A percentile compares a stretch with the other conserved stretches of the same genome.
These are phyloP conservation scores for Picocystis sp. DNA, from an alignment of 163 green algal genomes.

Conservation along the genomic window DNA sequence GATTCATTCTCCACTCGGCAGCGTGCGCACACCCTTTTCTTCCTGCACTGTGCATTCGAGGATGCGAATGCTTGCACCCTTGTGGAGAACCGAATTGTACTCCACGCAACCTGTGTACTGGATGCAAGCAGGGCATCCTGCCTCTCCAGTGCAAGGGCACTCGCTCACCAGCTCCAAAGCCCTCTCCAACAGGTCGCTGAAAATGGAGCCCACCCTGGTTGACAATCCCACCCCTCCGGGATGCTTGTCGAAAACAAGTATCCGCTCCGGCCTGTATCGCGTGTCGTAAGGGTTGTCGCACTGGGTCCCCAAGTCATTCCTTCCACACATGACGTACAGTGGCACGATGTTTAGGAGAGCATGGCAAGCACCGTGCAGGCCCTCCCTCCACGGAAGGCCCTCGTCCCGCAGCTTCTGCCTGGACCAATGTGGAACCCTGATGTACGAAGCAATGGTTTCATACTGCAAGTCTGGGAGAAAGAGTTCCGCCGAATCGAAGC, in stretches of 20 bases:
- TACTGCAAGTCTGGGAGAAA: constrained; percentile 69
- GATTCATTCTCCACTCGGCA: too few relatives aligned
- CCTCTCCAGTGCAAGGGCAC: constrained; percentile 46
- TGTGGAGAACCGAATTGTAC: constrained; percentile 69
- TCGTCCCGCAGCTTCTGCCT: constrained; percentile 18
- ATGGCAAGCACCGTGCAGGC: constrained; percentile 70
- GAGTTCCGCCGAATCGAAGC: constrained; percentile 80
- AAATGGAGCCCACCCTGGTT: constrained; percentile 39
- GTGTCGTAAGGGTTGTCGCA: constrained; percentile 78
- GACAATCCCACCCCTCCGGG: constrained; percentile 64
- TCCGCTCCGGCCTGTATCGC: constrained; percentile 62
- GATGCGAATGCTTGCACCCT: constrained; percentile 16
- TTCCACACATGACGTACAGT: constrained; percentile 48
- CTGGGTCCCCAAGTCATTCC: constrained; percentile 29
- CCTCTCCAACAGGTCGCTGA: constrained; percentile 42
- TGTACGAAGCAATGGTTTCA: constrained; percentile 38
- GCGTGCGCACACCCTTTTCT: too few relatives aligned
- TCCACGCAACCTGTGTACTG: constrained; percentile 64
- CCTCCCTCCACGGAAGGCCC: constrained; percentile 41
- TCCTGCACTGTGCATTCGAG: too few relatives aligned
- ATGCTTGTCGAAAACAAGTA: constrained; percentile 85
- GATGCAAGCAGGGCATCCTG: constrained; percentile 65
- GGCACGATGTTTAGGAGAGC: constrained; percentile 78
- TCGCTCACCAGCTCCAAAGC: constrained; percentile 50
- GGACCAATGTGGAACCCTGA: constrained; percentile 50